Percentiles rank a stretch among this genome's conserved stretches.
Evolutionary conservation across 2,329 filamentous ascomycete genomes (phyloP).

Genomic region (Microdochium paspali): DNA sequence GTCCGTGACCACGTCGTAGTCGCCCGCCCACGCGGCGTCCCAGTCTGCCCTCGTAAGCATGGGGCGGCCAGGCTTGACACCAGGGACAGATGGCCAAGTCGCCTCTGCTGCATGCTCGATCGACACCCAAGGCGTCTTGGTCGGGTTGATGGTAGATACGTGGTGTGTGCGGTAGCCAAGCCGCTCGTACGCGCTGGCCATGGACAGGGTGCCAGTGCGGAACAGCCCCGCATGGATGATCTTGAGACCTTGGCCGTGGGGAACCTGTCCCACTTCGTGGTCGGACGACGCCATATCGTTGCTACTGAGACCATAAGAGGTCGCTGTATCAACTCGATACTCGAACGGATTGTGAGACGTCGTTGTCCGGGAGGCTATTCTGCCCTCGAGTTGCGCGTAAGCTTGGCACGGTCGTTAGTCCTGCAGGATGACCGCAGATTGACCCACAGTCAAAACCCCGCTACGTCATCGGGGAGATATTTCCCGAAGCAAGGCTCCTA

Average conservation of each 20-base stretch:
- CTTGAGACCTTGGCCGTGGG: neutral
- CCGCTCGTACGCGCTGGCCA: slow-evolving; percentile 6
- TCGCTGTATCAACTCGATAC: no score
- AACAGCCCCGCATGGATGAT: slow-evolving; percentile 6
- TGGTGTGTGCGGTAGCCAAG: slow-evolving; percentile 3
- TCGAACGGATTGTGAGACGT: no score
- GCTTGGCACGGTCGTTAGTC: no score
- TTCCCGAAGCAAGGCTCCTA: no score
- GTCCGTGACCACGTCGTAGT: slow-evolving; percentile 11
- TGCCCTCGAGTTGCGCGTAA: no score
- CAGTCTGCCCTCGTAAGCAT: slow-evolving; percentile 5
- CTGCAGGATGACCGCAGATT: no score
- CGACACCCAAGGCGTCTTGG: slow-evolving; percentile 3
- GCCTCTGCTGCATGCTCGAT: slow-evolving; percentile 8
- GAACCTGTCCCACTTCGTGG: no score
- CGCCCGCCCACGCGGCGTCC: slow-evolving; percentile 4
- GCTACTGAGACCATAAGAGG: no score
- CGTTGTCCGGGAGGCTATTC: no score
- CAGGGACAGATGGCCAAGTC: slow-evolving; percentile 3
- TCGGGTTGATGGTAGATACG: slow-evolving; percentile 1
- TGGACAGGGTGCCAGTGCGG: slow-evolving; percentile 6
- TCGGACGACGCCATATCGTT: no score
- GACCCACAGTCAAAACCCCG: no score
- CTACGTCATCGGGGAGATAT: no score
- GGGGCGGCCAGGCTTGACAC: slow-evolving; percentile 1